Base-by-base conservation (phyloP, 2,329 filamentous ascomycete genomes). In the Phyllosticta citrichinensis region DNA sequence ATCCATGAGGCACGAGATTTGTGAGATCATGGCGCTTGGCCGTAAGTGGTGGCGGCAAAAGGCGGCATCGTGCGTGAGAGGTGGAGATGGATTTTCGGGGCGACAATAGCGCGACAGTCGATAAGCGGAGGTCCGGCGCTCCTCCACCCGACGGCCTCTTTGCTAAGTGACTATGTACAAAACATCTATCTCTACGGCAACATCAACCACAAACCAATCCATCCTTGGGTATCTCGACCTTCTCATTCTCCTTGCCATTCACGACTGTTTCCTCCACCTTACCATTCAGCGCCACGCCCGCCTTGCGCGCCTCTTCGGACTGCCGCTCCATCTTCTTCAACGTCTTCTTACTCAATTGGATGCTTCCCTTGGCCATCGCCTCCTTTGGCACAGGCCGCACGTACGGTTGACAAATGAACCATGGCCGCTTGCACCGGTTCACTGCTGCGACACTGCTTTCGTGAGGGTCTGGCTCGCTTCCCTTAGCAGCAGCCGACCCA, bases 371-470 rank as follows among this genome's bases (percentile, higher is more conserved):
- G 64, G 87, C 86, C 65, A 94, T 69, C 2, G 94, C 94, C 76
- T 97, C 93, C 66, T 88, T 88, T 0, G 94, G 94, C 68, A 97
- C 73, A 51, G 91, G 92, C 61, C 92, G 79, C 6, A 97, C 83
- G 68, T 96, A 89, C 3, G 93, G 87, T 76, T 97, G 92, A 58
- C 86, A 91, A 3, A 96, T 81, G 90, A 91, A 97, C 83, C 87
- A 97, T 1, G 92, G 92, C 65, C 91, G 78, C 71, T 86, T 87
- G 69, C 91, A 96, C 63, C 83, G 79, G 60, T 82, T 83, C 25
- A 94, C 85, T 0, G 88, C 85, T 9, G 83, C 85, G 19, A 84
- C 75, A 4, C 86, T 88, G 71, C 82, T 87, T 68, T 85, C 80
- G 56, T 75, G 71, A 1, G 73, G 70, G 30, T 75, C 71, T 10